phyloP scores from a whole-genome alignment of 2,329 filamentous ascomycete genomes.

The Pseudogymnoascus sp. region DNA sequence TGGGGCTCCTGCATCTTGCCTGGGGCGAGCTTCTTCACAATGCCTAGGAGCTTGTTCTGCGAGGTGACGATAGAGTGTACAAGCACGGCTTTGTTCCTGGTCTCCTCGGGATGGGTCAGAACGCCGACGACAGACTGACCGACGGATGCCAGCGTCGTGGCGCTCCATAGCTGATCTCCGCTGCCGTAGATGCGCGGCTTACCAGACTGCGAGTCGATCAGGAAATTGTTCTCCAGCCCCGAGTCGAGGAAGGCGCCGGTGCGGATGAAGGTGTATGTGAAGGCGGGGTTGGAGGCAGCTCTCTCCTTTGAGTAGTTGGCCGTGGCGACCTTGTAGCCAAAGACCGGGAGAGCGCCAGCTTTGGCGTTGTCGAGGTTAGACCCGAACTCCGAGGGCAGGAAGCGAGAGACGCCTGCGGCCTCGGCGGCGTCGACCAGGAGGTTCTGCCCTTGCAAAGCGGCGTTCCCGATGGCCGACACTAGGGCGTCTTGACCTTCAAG shows the following conservation, averaged over 20 bases:
- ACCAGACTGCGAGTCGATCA: not conserved
- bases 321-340: not conserved
- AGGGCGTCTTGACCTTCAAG: slow-evolving; percentile 51
- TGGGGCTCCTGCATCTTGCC: slow-evolving; percentile 21
- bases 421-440: slow-evolving; percentile 16
- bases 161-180: not conserved
- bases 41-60: slow-evolving; percentile 33
- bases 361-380: not conserved
- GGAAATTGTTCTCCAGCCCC: not conserved
- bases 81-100: slow-evolving; percentile 40
- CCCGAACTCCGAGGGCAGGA: not conserved
- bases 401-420: not conserved
- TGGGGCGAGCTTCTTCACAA: slow-evolving; percentile 28
- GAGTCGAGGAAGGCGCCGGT: not conserved
- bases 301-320: not conserved
- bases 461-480: slow-evolving; percentile 38
- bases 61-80: slow-evolving; percentile 37
- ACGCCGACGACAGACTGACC: not conserved
- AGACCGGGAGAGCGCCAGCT: not conserved
- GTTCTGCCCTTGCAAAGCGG: slow-evolving; percentile 35
- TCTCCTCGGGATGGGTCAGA: not conserved
- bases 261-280: not conserved
- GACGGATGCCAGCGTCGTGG: not conserved
- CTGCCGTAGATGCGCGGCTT: not conserved
- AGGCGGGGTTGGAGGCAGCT: not conserved